Conservation (phyloP, 129 eudicot genomes). For the Mikania micrantha region DNA sequence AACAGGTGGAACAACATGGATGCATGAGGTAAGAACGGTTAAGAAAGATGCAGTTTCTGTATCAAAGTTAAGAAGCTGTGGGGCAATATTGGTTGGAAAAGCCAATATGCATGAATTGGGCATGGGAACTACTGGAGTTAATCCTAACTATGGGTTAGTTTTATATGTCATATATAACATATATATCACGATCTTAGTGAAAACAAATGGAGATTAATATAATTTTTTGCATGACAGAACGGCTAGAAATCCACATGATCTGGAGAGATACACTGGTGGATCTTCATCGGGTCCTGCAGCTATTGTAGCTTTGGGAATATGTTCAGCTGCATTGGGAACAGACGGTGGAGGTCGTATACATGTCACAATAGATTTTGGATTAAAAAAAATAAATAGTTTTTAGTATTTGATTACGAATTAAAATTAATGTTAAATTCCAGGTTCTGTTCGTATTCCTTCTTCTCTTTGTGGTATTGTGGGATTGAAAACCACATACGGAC, state of each 20-base stretch:
- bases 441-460: conserved; percentile 93
- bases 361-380: conserved; percentile 7
- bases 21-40: conserved; percentile 70
- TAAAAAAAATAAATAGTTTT: no score
- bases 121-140: conserved; percentile 94
- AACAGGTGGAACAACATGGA: conserved; percentile 89
- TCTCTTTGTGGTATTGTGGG: conserved; percentile 97
- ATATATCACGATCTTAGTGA: neutral
- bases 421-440: conserved; percentile 37
- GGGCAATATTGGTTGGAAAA: conserved; percentile 88
- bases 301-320: conserved; percentile 88
- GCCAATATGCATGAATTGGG: conserved; percentile 99
- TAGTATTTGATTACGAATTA: neutral
- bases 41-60: conserved; percentile 80
- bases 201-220: neutral
- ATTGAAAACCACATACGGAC: conserved; percentile 83
- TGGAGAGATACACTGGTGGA: conserved; percentile 92
- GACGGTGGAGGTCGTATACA: conserved; percentile 91
- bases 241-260: conserved; percentile 92
- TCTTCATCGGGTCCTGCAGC: conserved; percentile 99
- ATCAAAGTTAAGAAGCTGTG: conserved; percentile 74
- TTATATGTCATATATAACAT: conserved; percentile 1
- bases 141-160: conserved; percentile 85
- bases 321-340: conserved; percentile 94
- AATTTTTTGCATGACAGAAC: conserved; percentile 48